Base-by-base conservation (phyloP, 2,329 filamentous ascomycete genomes). In the Arachnopeziza araneosa region DNA sequence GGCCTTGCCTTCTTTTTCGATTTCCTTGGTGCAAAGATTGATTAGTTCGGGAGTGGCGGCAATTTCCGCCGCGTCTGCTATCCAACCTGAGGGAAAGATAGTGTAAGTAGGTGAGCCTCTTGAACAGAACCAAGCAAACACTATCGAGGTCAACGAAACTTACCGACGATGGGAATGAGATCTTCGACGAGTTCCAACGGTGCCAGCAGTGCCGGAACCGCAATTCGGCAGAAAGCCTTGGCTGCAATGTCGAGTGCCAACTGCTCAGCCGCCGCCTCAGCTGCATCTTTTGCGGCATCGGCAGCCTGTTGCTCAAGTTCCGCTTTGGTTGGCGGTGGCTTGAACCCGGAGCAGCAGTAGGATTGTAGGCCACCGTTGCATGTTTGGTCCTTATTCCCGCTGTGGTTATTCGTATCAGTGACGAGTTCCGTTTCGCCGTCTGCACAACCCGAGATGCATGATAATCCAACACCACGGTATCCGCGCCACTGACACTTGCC, bases 161-260 rank as follows among this genome's bases (percentile, higher is more conserved):
- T 26, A 22, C 60, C 62, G 2, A 68, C 17, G 23, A 69, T 63
- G 2, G 68, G 68, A 44, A 70, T 69, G 3, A 64, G 21, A 55
- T 60, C 66, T 54, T 70, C 68, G 19, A 65, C 23, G 0, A 68
- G 50, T 53, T 69, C 65, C 32, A 69, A 30, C 9, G 60, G 60
- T 4, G 51, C 54, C 24, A 62, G 50, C 24, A 69, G 54, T 30
- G 70, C 72, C 7, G 71, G 69, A 10, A 74, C 67, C 7, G 72
- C 72, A n/a, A 73, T 54, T 14, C 72, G 56, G 59, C 72, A 74
- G 56, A 74, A 73, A 1, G 67, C 71, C 54, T 70, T 74, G 1
- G 72, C 71, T 10, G 72, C 50, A 23, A 52, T 52, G 12, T 23
- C 72, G 30, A 73, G 50, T 2, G 71, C 71, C 9, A 64, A 62